Evolutionary conservation across 768 basidiomycete species (phyloP), one percentile per base, ranked within the genome.

Genomic region (Amanita rimosa): DNA sequence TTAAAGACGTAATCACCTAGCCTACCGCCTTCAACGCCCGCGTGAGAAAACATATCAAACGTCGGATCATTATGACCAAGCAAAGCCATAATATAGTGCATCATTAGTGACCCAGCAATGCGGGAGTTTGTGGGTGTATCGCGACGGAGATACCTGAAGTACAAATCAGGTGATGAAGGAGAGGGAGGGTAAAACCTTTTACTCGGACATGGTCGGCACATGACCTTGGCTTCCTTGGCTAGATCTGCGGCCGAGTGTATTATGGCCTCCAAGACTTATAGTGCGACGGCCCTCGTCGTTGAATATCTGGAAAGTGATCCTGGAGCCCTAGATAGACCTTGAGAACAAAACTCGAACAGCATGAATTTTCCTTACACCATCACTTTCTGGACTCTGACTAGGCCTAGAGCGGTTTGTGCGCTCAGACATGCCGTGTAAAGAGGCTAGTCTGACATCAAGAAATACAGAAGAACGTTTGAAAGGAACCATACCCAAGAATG

Each of bases 1-100:
- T 81, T 88, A 57, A 91, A 86, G 4, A 88, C 93, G 67, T 95
- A 96, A 62, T 96, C 93, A 3, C 93, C 93, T 76, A 83, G 77
- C 57, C 79, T 69, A 1, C 85, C 82, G 29, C 65, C 66, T 48
- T 73, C 69, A 3, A 74, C 67, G 24, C 60, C 58, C 8, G 27
- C 66, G 16, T 56, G 57, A n/a, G 67, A 66, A 34, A 80, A 65
- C 35, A 78, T 44, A 11, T 70, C 70, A 22, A 64, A 49, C 47
- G 75, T 58, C 9, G 72, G 69, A 50, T 76, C 75, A 24, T 71
- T 68, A 29, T 71, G 64, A 26, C 71, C 73, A 37, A 88, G 68
- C 51, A 87, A 61, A 2, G 81, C 67, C 61, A 85, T 68, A 2
- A 89, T 66, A 61, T 88, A 88, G 55, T 85, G 85, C 0, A 79